A percentile compares a stretch with the other conserved stretches of the same genome.
Evolutionary conservation across 192 early-diverging fungal genomes (phyloP).

Genomic region (Neocallimastix lanati): DNA sequence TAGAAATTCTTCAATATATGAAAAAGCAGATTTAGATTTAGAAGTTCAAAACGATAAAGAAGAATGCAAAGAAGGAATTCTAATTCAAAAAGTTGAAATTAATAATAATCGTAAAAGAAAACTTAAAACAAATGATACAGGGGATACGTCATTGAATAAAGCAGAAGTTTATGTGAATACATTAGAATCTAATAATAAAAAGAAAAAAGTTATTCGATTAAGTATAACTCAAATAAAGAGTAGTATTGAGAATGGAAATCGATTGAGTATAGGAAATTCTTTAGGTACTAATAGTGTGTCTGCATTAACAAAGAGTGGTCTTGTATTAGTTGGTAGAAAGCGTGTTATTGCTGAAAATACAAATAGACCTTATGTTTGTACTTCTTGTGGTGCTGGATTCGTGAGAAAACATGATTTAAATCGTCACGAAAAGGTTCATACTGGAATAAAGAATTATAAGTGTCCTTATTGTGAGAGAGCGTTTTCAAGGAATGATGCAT

Average conservation of each 20-base stretch:
- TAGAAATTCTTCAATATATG: too few relatives aligned
- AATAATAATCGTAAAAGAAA: neutral
- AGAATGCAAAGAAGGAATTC: neutral
- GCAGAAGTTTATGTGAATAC: too few relatives aligned
- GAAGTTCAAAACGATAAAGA: neutral
- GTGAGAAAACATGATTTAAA: neutral
- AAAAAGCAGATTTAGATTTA: neutral
- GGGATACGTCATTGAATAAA: neutral
- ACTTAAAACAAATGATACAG: neutral
- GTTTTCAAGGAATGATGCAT: neutral
- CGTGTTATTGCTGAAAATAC: neutral
- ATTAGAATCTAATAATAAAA: too few relatives aligned
- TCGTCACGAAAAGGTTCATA: neutral
- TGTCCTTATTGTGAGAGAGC: neutral
- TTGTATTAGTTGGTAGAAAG: neutral
- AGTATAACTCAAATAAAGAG: neutral
- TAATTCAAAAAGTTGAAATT: neutral
- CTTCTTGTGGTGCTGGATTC: neutral
- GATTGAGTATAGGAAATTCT: neutral
- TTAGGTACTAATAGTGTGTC: neutral
- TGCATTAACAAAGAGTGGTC: neutral
- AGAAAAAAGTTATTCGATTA: neutral
- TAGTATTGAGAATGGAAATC: neutral
- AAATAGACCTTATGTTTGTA: neutral
- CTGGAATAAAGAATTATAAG: neutral